Evolutionary conservation across 2,329 filamentous ascomycete genomes (phyloP), one percentile per base, ranked within the genome.

Genomic region (Aspergillus candidus): DNA sequence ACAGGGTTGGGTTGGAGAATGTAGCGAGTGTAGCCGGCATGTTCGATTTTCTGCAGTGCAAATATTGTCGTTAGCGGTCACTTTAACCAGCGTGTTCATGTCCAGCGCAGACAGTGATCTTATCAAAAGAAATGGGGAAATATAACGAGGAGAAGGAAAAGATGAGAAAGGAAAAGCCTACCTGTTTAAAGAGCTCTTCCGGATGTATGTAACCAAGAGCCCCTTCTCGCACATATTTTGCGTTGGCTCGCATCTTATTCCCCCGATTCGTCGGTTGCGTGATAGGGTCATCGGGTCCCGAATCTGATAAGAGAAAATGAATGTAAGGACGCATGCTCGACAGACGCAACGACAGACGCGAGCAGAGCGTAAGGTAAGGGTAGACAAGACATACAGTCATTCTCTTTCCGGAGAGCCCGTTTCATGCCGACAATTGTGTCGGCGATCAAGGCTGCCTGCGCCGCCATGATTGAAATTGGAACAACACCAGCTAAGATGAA

Each of bases 1-100:
- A 71, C 69, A 5, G 80, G 80, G 46, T 82, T 83, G 33, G 69
- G 72, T 51, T 74, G 70, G 38, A 83, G 68, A 40, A 82, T 80
- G 57, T 76, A 72, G 54, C 80, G 72, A 34, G 72, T 69, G 60
- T 82, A 82, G 37, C 80, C 80, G 34, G 78, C 79, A 58, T 83
- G 79, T 36, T 79, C 74, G 50, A 82, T 72, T 63, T 71, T 76
- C 77, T 82, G 48, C 12, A 40, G 38, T 22, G 14, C 13, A 31
- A 17, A 42, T 29, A 36, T 27, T 30, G 38, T 53, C 52, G 51
- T 42, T 34, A 40, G 38, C 15, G 30, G 5, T 15, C 38, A 22
- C 18, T 27, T 27, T 7, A 27, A 27, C 22, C 22, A 27, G 22
- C 22, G 6, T 10, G 4, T 27, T 3, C 22, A 27, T 8, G 22